A percentile compares a stretch with the other conserved stretches of the same genome.
phyloP scores from a whole-genome alignment of 495 filamentous ascomycete genomes.

The Cairneyella variabilis region DNA sequence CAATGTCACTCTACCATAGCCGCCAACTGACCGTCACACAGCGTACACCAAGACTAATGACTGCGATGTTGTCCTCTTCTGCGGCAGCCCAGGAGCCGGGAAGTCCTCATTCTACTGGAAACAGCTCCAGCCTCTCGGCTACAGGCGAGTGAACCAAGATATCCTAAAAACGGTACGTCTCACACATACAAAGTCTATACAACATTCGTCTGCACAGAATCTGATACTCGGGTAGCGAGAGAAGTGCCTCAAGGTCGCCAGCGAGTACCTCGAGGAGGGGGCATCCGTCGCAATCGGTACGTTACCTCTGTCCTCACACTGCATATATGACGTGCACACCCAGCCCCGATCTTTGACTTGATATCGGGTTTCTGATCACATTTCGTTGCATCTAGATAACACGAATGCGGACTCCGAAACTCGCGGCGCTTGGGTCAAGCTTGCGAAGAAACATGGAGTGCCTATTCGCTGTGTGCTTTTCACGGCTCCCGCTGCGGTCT shows the following conservation, averaged over 20 bases:
- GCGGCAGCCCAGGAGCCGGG: constrained; percentile 82
- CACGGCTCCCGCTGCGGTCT: constrained; percentile 64
- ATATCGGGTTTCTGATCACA: too few species aligned
- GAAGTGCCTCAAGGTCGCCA: constrained; percentile 79
- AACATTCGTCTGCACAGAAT: constrained; percentile 7
- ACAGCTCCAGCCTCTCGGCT: constrained; percentile 72
- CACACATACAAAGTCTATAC: neutral
- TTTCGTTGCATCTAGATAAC: constrained; percentile 82
- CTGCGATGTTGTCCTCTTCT: constrained; percentile 77
- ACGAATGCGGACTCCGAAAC: constrained; percentile 82
- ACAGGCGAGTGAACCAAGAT: constrained; percentile 88
- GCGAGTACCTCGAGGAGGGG: constrained; percentile 56
- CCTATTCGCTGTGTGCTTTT: constrained; percentile 88
- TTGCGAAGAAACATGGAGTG: constrained; percentile 65
- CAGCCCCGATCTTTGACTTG: too few species aligned
- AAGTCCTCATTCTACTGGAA: constrained; percentile 90
- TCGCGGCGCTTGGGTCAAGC: constrained; percentile 66
- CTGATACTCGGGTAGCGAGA: constrained; percentile 49
- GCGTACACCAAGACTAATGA: constrained; percentile 59
- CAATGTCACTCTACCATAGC: neutral
- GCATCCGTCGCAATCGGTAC: constrained; percentile 72
- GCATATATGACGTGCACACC: neutral
- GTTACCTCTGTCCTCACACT: constrained; percentile 25
- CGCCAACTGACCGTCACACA: constrained; percentile 3
- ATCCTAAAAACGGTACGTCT: constrained; percentile 69